These are phyloP conservation scores for Lichtheimia ramosa DNA, from an alignment of 371 early-diverging fungal genomes.

Conservation along the genomic window DNA sequence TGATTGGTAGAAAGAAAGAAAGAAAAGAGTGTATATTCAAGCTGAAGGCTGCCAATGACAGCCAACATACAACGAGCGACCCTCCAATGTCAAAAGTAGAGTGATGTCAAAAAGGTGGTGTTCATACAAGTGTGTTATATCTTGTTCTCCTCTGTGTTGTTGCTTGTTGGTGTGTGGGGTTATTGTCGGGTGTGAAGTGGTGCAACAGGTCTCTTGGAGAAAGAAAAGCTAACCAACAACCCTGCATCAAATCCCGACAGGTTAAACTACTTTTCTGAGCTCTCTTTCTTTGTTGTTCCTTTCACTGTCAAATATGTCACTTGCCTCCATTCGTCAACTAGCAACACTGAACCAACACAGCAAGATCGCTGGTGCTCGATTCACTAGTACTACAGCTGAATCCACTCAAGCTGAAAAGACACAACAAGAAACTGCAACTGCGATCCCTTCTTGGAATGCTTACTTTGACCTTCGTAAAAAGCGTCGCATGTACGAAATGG, in stretches of 20 bases:
- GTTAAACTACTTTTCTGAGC: no score
- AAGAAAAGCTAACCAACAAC: no score
- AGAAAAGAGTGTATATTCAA: not conserved
- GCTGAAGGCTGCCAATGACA: not conserved
- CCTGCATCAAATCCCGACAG: no score
- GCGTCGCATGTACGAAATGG: slow-evolving; percentile 70
- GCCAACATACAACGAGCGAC: not conserved
- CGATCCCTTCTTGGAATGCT: slow-evolving; percentile 65
- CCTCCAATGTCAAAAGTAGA: not conserved
- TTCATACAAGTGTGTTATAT: no score
- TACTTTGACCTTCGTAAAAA: slow-evolving; percentile 79
- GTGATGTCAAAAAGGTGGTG: not conserved
- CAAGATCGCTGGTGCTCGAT: not conserved
- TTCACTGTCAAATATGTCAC: not conserved
- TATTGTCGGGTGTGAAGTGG: no score
- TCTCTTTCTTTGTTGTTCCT: not conserved
- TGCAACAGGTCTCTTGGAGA: no score
- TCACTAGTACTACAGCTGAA: not conserved
- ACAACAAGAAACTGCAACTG: not conserved
- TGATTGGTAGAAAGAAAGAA: not conserved
- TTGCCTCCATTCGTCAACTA: not conserved
- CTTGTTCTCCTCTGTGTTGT: no score
- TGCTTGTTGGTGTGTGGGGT: no score
- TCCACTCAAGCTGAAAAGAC: not conserved
- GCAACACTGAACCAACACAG: no score